Evolutionary conservation across 2,329 filamentous ascomycete species (phyloP).

Genomic region (Cadophora gregata): DNA sequence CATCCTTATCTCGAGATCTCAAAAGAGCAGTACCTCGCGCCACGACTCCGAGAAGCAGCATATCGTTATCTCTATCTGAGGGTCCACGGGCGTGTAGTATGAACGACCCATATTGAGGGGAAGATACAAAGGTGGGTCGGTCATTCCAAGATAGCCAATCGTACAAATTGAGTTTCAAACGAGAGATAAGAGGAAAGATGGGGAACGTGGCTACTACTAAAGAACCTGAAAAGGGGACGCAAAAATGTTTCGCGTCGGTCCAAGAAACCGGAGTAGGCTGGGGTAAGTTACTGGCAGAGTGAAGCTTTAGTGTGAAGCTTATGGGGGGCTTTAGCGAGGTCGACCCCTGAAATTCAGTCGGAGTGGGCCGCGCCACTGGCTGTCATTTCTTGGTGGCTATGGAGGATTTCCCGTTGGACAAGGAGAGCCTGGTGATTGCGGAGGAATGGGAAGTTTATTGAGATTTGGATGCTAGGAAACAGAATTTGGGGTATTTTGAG

Average conservation of each 20-base stretch:
- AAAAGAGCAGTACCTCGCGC: background rate
- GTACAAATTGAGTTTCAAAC: background rate
- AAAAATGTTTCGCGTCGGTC: background rate
- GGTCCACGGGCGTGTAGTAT: too few relatives aligned
- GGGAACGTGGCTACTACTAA: background rate
- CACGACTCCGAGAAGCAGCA: background rate
- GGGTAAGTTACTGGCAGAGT: background rate
- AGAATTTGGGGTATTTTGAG: too few relatives aligned
- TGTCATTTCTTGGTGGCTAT: background rate
- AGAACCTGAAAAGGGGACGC: background rate
- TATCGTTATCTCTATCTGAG: background rate
- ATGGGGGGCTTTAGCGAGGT: slow-evolving; percentile 7
- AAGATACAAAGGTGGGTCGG: background rate
- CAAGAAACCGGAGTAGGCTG: background rate
- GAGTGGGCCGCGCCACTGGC: background rate
- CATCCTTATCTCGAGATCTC: background rate
- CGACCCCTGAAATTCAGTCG: background rate
- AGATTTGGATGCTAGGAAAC: background rate
- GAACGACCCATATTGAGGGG: background rate
- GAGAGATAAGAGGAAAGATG: background rate
- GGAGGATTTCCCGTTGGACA: background rate
- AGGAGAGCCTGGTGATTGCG: background rate
- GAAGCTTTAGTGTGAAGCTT: slow-evolving; percentile 7
- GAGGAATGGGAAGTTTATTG: background rate
- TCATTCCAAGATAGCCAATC: background rate